These are phyloP conservation scores for Aquilaria sinensis DNA, from an alignment of 345 rosid species.

Conservation along the genomic window DNA sequence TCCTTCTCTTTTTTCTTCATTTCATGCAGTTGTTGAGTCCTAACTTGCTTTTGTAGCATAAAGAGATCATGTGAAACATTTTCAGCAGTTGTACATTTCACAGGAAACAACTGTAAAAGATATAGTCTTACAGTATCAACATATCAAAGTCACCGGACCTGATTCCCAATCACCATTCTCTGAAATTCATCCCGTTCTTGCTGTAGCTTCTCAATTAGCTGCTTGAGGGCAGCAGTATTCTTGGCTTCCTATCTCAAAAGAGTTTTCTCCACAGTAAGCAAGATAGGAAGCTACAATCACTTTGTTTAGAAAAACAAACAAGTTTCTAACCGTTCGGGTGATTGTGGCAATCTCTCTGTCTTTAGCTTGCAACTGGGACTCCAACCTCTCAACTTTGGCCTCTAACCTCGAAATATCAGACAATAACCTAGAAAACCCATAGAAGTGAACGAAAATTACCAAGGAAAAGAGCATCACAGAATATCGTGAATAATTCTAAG, in stretches of 20 bases:
- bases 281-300: slow-evolving; percentile 9
- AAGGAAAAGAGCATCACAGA: background rate
- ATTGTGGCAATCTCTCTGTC: slow-evolving; percentile 94
- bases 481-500: slow-evolving; percentile 2
- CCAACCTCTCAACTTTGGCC: slow-evolving; percentile 91
- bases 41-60: slow-evolving; percentile 70
- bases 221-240: slow-evolving; percentile 74
- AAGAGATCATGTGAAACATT: slow-evolving; percentile 12
- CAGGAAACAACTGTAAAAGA: slow-evolving; percentile 6
- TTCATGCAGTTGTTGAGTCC: slow-evolving; percentile 95
- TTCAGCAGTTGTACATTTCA: slow-evolving; percentile 14
- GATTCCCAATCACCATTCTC: slow-evolving; percentile 93
- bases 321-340: slow-evolving; percentile 65
- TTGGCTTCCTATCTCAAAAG: slow-evolving; percentile 68
- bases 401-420: slow-evolving; percentile 88
- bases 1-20: slow-evolving; percentile 97
- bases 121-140: background rate
- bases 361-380: slow-evolving; percentile 68
- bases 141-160: slow-evolving; percentile 37
- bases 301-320: slow-evolving; percentile 6
- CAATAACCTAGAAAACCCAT: slow-evolving; percentile 31
- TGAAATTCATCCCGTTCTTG: slow-evolving; percentile 98
- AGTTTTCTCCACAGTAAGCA: background rate
- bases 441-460: background rate
- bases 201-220: slow-evolving; percentile 85